These are phyloP conservation scores for Chloranthus sessilifolius DNA, from an alignment of 164 flowering plant genomes.

Conservation along the genomic window DNA sequence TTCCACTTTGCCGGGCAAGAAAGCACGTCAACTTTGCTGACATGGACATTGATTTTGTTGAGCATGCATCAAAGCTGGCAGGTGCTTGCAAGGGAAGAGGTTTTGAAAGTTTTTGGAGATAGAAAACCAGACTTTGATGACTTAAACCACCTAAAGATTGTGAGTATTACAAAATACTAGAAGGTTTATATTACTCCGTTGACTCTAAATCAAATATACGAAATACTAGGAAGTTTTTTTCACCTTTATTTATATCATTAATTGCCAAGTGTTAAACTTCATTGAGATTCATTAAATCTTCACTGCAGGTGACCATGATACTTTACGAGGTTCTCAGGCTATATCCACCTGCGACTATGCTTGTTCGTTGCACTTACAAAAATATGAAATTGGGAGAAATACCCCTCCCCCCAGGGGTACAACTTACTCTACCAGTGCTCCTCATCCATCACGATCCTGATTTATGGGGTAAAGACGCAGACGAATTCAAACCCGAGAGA, in stretches of 20 bases:
- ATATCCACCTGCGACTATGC: slow-evolving; percentile 17
- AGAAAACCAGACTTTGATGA: slow-evolving; percentile 4
- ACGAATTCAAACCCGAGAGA: slow-evolving; percentile 8
- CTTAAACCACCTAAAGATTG: slow-evolving; percentile 16
- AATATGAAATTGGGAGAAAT: background rate
- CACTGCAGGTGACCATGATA: slow-evolving; percentile 16
- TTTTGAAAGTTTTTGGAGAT: background rate
- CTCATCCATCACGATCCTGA: slow-evolving; percentile 7
- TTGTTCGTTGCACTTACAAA: background rate
- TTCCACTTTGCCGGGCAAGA: slow-evolving; percentile 15
- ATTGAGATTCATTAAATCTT: too few relatives aligned
- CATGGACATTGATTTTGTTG: slow-evolving; percentile 9
- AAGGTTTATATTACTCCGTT: background rate
- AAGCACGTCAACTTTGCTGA: slow-evolving; percentile 3
- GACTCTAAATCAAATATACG: background rate
- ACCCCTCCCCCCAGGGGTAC: background rate
- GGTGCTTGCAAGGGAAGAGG: slow-evolving; percentile 7
- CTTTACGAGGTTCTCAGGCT: slow-evolving; percentile 18
- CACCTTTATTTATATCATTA: too few relatives aligned
- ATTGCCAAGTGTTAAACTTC: too few relatives aligned
- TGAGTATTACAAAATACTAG: too few relatives aligned
- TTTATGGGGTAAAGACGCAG: slow-evolving; percentile 18
- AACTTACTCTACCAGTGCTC: background rate
- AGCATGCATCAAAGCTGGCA: slow-evolving; percentile 8
- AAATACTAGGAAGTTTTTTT: too few relatives aligned